Evolutionary conservation across 257 asterid genomes (phyloP), one percentile per base, ranked within the genome.

Genomic region (Fraxinus cuspidata): DNA sequence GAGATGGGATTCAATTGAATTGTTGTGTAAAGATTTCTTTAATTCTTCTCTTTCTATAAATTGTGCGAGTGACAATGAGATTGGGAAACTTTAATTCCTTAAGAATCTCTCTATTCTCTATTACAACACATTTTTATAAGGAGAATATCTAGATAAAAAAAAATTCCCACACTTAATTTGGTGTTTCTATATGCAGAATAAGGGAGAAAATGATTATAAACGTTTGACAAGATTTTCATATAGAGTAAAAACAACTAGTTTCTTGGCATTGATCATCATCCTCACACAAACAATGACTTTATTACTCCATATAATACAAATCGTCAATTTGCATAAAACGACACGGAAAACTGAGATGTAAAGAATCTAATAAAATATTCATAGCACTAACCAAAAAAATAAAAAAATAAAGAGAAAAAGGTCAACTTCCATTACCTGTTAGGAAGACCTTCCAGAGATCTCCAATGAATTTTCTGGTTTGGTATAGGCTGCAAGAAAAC

Each of bases 391-490:
- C 65, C 65, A 56, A n/a, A 21, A 51, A 56, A 7, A n/a, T 7
- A 56, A n/a, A 56, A 56, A 56, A 7, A 19, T 19, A 19, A 19
- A 21, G 27, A 56, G 12, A 21, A 53, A 19, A 56, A 56, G 65
- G 65, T 56, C 2, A 56, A 56, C 29, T 60, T 35, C 35, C 5
- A 7, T 16, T 88, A 92, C 98, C 92, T 91, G 87, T 95, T 95
- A 56, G 98, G 98, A 77, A 95, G 99, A 72, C 99, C 99, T 84
- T 95, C 96, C 71, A 95, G 80, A 74, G 99, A 92, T 84, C 96
- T 85, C 98, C 98, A 91, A 80, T 95, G 98, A 85, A 92, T 93
- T 85, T 95, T 92, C 96, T 95, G 98, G 86, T 95, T 91, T 12
- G 63, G 89, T 28, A 83, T 95, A 72, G 99, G 99, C 97, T 92